phyloP scores from a whole-genome alignment of 805 yeast species.

The Torulaspora maleeae region DNA sequence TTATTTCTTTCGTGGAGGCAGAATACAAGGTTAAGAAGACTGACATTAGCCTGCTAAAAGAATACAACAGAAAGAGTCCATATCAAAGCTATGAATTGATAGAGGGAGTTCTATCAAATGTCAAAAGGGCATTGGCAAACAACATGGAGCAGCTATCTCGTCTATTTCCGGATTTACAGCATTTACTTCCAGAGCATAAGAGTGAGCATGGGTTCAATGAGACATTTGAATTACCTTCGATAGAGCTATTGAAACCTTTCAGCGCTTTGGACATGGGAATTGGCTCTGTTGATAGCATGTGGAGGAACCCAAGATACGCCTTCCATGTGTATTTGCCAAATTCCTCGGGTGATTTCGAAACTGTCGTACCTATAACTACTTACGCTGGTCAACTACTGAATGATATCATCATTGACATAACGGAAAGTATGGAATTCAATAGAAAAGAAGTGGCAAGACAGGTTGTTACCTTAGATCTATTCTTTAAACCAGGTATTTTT shows the following conservation, averaged over 20 bases:
- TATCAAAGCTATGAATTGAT: constrained; percentile 49
- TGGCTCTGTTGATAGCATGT: constrained; percentile 58
- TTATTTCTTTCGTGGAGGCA: constrained; percentile 44
- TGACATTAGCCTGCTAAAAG: constrained; percentile 25
- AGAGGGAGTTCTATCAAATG: constrained; percentile 49
- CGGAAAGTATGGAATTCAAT: constrained; percentile 81
- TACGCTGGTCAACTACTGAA: constrained; percentile 60
- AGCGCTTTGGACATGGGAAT: constrained; percentile 36
- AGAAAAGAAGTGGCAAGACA: constrained; percentile 83
- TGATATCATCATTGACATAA: constrained; percentile 69
- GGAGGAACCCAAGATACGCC: constrained; percentile 58
- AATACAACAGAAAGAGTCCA: constrained; percentile 37
- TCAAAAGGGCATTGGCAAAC: constrained; percentile 37
- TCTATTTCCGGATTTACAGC: constrained; percentile 39
- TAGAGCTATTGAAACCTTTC: constrained; percentile 34
- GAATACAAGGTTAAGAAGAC: constrained; percentile 21
- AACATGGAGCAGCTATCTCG: constrained; percentile 40
- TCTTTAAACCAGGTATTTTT: constrained; percentile 61
- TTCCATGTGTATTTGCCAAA: constrained; percentile 57
- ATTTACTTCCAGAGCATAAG: constrained; percentile 35
- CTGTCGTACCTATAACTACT: constrained; percentile 53
- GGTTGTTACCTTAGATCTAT: constrained; percentile 65
- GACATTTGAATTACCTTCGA: constrained; percentile 36
- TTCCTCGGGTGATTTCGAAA: constrained; percentile 51
- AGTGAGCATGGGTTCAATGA: constrained; percentile 33